phyloP scores from a whole-genome alignment of 805 yeast genomes.

The Kodamaea laetipori region DNA sequence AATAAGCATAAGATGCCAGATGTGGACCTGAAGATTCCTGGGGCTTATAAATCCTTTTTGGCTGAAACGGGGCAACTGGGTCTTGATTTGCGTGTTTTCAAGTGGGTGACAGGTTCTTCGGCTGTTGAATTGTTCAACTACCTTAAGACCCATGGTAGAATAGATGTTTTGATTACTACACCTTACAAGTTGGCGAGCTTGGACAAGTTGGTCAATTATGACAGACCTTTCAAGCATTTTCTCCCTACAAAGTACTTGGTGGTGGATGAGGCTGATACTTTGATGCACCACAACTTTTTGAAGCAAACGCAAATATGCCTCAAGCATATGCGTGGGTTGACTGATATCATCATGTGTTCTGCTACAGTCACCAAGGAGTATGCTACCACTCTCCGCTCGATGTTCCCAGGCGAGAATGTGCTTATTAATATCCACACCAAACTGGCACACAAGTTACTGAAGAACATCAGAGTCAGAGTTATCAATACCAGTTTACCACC shows the following conservation, averaged over 20 bases:
- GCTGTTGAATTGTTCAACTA: slow-evolving; percentile 53
- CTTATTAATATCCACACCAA: slow-evolving; percentile 70
- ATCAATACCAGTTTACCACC: slow-evolving; percentile 80
- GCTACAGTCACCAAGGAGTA: slow-evolving; percentile 89
- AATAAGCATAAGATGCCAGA: slow-evolving; percentile 25
- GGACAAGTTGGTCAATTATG: slow-evolving; percentile 31
- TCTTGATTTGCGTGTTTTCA: slow-evolving; percentile 49
- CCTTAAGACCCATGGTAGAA: slow-evolving; percentile 44
- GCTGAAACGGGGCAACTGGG: slow-evolving; percentile 22
- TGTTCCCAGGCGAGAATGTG: slow-evolving; percentile 62
- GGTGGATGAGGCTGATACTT: slow-evolving; percentile 92
- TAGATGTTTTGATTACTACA: slow-evolving; percentile 83
- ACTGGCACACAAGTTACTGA: slow-evolving; percentile 80
- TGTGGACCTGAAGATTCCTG: slow-evolving; percentile 21
- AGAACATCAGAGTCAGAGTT: slow-evolving; percentile 66
- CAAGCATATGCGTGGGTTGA: slow-evolving; percentile 51
- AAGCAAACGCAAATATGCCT: slow-evolving; percentile 62
- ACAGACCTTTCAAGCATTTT: slow-evolving; percentile 40
- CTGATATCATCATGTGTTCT: slow-evolving; percentile 74
- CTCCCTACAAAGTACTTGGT: slow-evolving; percentile 60
- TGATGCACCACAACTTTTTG: slow-evolving; percentile 80
- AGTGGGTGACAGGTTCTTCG: slow-evolving; percentile 65
- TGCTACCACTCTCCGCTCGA: slow-evolving; percentile 55
- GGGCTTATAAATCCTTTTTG: slow-evolving; percentile 26
- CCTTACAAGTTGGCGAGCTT: slow-evolving; percentile 69